These are phyloP conservation scores for Fusarium sulawesiense DNA, from an alignment of 2,329 filamentous ascomycete genomes.

Conservation along the genomic window DNA sequence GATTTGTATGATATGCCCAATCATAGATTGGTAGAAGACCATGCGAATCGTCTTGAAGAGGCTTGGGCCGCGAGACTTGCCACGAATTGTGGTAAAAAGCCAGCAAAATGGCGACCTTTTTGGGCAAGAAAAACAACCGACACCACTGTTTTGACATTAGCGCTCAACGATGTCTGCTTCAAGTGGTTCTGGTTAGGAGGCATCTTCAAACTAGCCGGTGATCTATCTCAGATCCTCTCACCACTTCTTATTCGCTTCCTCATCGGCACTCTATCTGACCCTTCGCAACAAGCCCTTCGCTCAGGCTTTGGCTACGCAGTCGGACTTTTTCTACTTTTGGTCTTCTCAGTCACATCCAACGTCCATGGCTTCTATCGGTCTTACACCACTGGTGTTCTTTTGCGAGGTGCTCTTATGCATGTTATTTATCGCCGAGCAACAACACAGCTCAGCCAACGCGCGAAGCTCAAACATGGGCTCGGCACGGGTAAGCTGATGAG, in stretches of 20 bases:
- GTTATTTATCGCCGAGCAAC: slow-evolving; percentile 27
- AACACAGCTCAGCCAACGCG: slow-evolving; percentile 21
- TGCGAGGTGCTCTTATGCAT: slow-evolving; percentile 29
- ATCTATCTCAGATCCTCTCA: slow-evolving; percentile 33
- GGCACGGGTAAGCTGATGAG: slow-evolving; percentile 48
- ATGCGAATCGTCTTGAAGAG: slow-evolving; percentile 27
- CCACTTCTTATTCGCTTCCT: slow-evolving; percentile 29
- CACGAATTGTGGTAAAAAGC: background rate
- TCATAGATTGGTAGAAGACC: slow-evolving; percentile 21
- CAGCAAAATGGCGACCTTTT: slow-evolving; percentile 34
- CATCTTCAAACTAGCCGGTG: slow-evolving; percentile 43
- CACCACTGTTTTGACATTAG: slow-evolving; percentile 43
- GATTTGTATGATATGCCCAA: slow-evolving; percentile 28
- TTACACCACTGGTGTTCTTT: slow-evolving; percentile 6
- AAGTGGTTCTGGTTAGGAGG: slow-evolving; percentile 48
- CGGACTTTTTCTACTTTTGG: slow-evolving; percentile 6
- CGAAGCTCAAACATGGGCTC: slow-evolving; percentile 35
- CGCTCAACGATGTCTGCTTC: slow-evolving; percentile 49
- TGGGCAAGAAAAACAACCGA: slow-evolving; percentile 44
- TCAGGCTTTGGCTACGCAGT: slow-evolving; percentile 29
- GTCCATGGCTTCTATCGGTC: slow-evolving; percentile 30
- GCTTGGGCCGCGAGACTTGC: slow-evolving; percentile 13
- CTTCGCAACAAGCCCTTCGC: slow-evolving; percentile 16
- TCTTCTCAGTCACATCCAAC: slow-evolving; percentile 29
- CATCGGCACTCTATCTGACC: slow-evolving; percentile 16